Percentiles rank a stretch among this genome's conserved stretches.
phyloP scores from a whole-genome alignment of 768 basidiomycete genomes.

The Coprinopsis strossmayeri region DNA sequence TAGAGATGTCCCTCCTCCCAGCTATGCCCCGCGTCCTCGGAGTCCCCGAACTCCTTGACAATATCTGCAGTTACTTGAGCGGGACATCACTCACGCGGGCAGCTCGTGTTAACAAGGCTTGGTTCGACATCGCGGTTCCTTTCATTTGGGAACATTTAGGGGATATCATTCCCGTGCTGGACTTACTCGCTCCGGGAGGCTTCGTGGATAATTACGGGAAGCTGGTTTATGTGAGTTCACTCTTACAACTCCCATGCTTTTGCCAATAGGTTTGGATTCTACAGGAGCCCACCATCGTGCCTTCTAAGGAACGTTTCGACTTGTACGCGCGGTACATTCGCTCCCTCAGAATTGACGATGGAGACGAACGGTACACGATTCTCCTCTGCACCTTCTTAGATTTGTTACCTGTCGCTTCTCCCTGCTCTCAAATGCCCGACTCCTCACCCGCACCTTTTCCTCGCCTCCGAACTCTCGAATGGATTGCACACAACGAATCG shows the following conservation, averaged over 20 bases:
- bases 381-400: slow-evolving; percentile 52
- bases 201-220: slow-evolving; percentile 18
- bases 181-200: slow-evolving; percentile 35
- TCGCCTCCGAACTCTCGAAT: slow-evolving; percentile 44
- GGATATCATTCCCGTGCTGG: slow-evolving; percentile 38
- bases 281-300: slow-evolving; percentile 36
- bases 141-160: slow-evolving; percentile 51
- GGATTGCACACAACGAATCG: slow-evolving; percentile 24
- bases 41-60: slow-evolving; percentile 55
- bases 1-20: slow-evolving; percentile 10
- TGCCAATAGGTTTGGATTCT: slow-evolving; percentile 1
- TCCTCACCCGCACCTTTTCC: slow-evolving; percentile 53
- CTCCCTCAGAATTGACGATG: slow-evolving; percentile 21
- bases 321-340: slow-evolving; percentile 49
- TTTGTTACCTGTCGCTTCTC: slow-evolving; percentile 44
- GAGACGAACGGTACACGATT: slow-evolving; percentile 21
- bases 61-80: slow-evolving; percentile 46
- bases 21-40: slow-evolving; percentile 31
- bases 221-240: slow-evolving; percentile 22
- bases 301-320: slow-evolving; percentile 39
- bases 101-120: slow-evolving; percentile 50
- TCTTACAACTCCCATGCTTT: neutral
- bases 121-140: slow-evolving; percentile 54
- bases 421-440: too few species aligned
- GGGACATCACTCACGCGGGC: slow-evolving; percentile 32